Evolutionary conservation across 2,329 filamentous ascomycete species (phyloP), one percentile per base, ranked within the genome.

Genomic region (Lachnellula cervina): DNA sequence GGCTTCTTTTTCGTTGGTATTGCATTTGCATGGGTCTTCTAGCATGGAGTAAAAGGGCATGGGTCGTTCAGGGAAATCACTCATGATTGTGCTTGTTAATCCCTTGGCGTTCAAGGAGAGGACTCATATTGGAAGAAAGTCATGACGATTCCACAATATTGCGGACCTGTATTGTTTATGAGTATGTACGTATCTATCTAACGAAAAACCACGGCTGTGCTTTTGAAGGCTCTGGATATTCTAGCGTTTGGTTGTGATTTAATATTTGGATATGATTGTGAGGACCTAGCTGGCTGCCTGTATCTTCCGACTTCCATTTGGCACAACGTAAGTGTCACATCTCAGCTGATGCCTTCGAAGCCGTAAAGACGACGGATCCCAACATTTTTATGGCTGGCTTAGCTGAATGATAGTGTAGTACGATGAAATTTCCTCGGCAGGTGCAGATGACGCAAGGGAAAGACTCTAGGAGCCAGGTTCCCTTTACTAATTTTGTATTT

Each of bases 21-120:
- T 52, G 50, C 50, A 52, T 44, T 46, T 52, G 50, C 50, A 52
- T 46, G 19, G 50, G 45, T 44, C 42, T 21, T 44, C 21, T 23
- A 45, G 49, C 49, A 51, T 51, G 49, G 49, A 51, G 49, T 51
- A 51, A 16, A 5, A 37, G 49, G 34, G 21, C 17, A 19, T 44
- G 4, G 42, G 19, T 17, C 16, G 21, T 44, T n/a, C 5, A 21
- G 21, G 19, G 42, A n/a, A n/a, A 44, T 17, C 42, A 21, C 21
- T 44, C n/a, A 44, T 44, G 42, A 44, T 44, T 21, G 16, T 44
- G 42, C 42, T 44, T 23, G 42, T 21, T 21, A 19, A 23, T 21
- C 8, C 19, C 21, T 23, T 21, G 42, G 42, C 42, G 42, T 44
- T 44, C 13, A 13, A 21, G 42, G 42, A 23, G 19, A 21, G 3